A percentile compares a stretch with the other conserved stretches of the same genome.
Conservation (phyloP, 73 alveolate genomes). For the Blepharisma stoltei region DNA sequence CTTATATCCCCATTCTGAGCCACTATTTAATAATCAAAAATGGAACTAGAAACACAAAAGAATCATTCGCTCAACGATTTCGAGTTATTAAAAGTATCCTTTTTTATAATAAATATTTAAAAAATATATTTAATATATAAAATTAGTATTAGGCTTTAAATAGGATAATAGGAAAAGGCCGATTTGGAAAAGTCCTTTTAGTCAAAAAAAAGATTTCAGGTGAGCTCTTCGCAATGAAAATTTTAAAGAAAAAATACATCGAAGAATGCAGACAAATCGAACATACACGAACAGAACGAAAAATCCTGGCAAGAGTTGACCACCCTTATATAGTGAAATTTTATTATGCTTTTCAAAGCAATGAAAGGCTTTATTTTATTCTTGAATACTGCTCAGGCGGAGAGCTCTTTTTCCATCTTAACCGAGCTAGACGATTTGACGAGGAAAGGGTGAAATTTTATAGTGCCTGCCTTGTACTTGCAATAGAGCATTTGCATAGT, state of each 20-base stretch:
- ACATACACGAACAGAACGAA: slow-evolving; percentile 43
- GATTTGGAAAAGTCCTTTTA: slow-evolving; percentile 88
- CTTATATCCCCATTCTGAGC: no score
- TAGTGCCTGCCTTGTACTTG: slow-evolving; percentile 69
- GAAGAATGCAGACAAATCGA: slow-evolving; percentile 10
- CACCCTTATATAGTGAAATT: slow-evolving; percentile 57
- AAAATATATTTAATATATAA: no score
- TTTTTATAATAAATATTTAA: no score
- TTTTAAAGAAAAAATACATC: slow-evolving; percentile 40
- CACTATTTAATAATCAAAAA: no score
- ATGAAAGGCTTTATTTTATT: slow-evolving; percentile 47
- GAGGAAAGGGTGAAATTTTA: slow-evolving; percentile 68
- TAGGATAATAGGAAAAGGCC: slow-evolving; percentile 91
- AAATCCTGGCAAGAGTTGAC: slow-evolving; percentile 29
- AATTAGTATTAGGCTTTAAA: no score
- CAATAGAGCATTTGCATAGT: slow-evolving; percentile 68
- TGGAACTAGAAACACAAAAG: no score
- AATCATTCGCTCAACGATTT: no score
- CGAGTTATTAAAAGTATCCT: no score
- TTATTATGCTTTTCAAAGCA: slow-evolving; percentile 49
- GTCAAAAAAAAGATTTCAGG: slow-evolving; percentile 74
- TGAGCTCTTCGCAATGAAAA: slow-evolving; percentile 84
- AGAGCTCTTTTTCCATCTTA: slow-evolving; percentile 46
- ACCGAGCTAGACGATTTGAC: slow-evolving; percentile 36
- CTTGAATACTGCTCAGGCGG: slow-evolving; percentile 66